Conservation (phyloP, 768 basidiomycete species). For the Suillus plorans region DNA sequence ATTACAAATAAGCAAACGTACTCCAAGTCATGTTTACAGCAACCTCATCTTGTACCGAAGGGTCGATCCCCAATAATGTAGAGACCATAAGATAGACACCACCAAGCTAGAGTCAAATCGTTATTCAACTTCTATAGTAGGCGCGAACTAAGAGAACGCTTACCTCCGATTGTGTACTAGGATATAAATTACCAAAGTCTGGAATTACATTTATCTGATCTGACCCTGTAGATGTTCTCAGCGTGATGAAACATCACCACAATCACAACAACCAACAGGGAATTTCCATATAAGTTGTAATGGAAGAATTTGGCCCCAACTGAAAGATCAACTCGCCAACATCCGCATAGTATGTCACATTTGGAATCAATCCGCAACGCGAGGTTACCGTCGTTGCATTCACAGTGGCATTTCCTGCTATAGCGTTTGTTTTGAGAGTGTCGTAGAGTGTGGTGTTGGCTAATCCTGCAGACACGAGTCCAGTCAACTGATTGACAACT, state of each 20-base stretch:
- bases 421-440: neutral
- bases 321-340: neutral
- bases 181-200: neutral
- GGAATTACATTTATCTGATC: neutral
- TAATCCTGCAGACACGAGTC: slow-evolving; percentile 4
- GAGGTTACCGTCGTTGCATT: slow-evolving; percentile 14
- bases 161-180: neutral
- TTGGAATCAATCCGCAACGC: slow-evolving; percentile 5
- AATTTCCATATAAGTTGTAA: too few relatives aligned
- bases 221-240: neutral
- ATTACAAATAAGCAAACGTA: neutral
- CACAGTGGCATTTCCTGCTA: slow-evolving; percentile 9
- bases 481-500: neutral
- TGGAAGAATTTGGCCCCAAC: neutral
- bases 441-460: slow-evolving; percentile 15
- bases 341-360: neutral
- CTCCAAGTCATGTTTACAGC: neutral
- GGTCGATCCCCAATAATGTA: neutral
- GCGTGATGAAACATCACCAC: neutral
- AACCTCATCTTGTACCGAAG: neutral
- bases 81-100: neutral
- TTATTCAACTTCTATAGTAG: neutral
- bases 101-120: neutral
- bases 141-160: neutral
- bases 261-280: neutral